phyloP scores from a whole-genome alignment of 2,329 filamentous ascomycete species.

The Proliferodiscus dingleyae region DNA sequence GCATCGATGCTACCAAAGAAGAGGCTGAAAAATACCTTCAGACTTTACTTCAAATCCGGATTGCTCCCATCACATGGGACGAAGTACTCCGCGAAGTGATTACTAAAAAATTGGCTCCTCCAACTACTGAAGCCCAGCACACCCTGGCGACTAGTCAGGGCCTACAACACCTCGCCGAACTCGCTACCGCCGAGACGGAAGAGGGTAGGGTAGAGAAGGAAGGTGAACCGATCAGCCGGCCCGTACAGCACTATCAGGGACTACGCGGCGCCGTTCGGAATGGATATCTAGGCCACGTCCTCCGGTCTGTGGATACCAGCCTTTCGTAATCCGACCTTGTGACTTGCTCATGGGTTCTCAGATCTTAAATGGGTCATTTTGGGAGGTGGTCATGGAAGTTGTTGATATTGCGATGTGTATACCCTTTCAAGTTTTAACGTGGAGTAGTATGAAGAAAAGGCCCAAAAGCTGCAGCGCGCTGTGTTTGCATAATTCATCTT shows the following conservation, averaged over 20 bases:
- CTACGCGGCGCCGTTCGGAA: constrained; percentile 3
- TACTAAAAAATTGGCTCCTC: constrained; percentile 8
- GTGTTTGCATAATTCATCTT: too few relatives aligned
- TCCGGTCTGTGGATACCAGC: too few relatives aligned
- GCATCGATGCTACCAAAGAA: constrained; percentile 49
- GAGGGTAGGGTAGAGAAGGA: constrained; percentile 15
- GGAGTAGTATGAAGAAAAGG: too few relatives aligned
- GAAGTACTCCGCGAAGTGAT: constrained; percentile 49
- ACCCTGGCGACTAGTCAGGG: constrained; percentile 24
- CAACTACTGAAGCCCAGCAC: constrained; percentile 12
- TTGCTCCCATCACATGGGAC: constrained; percentile 52
- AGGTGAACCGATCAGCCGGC: constrained; percentile 9
- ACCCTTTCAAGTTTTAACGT: too few relatives aligned
- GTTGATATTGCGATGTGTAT: too few relatives aligned
- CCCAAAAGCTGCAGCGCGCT: too few relatives aligned
- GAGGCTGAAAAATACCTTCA: constrained; percentile 53
- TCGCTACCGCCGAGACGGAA: constrained; percentile 28
- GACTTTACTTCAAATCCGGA: constrained; percentile 50
- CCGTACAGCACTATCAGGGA: constrained; percentile 8
- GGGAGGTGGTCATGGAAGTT: too few relatives aligned
- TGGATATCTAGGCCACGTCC: too few relatives aligned
- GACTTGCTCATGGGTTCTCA: too few relatives aligned
- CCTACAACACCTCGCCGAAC: constrained; percentile 57
- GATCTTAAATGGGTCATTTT: too few relatives aligned
- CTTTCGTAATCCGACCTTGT: too few relatives aligned